phyloP scores from a whole-genome alignment of 352 stramenopile species.

The Phytophthora pluvialis region DNA sequence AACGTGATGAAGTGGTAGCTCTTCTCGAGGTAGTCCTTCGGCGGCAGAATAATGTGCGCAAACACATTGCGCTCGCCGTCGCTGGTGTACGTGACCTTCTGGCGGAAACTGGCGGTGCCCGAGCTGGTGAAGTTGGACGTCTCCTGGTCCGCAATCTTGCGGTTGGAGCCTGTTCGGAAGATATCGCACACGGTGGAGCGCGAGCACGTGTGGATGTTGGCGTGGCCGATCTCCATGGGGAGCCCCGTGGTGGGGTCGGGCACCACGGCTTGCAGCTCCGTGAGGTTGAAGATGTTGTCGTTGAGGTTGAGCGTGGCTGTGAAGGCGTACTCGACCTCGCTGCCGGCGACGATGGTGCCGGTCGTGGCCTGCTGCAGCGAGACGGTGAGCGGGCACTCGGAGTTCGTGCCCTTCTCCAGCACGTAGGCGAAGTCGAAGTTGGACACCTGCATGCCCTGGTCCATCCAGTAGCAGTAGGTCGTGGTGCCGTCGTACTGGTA shows the following conservation, averaged over 20 bases:
- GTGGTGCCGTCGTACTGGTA: constrained; percentile 78
- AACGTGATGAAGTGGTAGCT: constrained; percentile 87
- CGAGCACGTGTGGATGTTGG: constrained; percentile 80
- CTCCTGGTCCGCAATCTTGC: constrained; percentile 75
- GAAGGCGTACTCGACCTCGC: constrained; percentile 71
- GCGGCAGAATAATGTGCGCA: constrained; percentile 75
- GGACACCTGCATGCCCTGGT: constrained; percentile 73
- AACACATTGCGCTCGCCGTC: constrained; percentile 76
- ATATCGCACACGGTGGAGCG: constrained; percentile 75
- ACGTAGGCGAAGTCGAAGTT: constrained; percentile 80
- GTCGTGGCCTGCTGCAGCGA: constrained; percentile 56
- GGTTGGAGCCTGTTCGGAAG: constrained; percentile 66
- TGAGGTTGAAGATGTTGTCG: constrained; percentile 71
- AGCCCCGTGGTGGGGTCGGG: constrained; percentile 58
- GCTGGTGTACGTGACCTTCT: constrained; percentile 58
- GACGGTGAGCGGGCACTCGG: constrained; percentile 68
- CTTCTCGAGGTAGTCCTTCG: constrained; percentile 53
- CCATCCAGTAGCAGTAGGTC: constrained; percentile 85
- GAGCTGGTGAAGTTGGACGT: constrained; percentile 78
- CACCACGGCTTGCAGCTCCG: constrained; percentile 59
- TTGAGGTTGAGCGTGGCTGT: constrained; percentile 77
- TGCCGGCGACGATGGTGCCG: constrained; percentile 33
- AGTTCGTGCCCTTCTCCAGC: constrained; percentile 44
- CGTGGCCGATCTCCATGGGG: constrained; percentile 73
- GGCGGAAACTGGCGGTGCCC: constrained; percentile 61